phyloP scores from a whole-genome alignment of 768 basidiomycete genomes.

The Phlegmacium glaucopus region DNA sequence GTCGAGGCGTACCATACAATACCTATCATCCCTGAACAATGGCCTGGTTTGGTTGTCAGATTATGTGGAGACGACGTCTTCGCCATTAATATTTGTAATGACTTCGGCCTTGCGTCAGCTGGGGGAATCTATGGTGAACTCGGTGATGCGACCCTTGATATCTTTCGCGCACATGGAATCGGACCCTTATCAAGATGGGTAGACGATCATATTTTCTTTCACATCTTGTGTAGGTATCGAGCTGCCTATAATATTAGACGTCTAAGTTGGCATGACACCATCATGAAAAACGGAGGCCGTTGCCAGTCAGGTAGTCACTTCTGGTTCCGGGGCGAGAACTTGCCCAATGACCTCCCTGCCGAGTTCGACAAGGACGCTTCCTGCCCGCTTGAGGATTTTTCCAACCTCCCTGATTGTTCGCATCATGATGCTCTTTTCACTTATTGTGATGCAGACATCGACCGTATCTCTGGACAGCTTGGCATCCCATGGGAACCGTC shows the following conservation, averaged over 20 bases:
- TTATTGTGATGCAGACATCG: slow-evolving; percentile 24
- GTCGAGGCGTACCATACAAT: too few relatives aligned
- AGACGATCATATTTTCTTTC: slow-evolving; percentile 30
- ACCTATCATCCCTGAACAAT: too few relatives aligned
- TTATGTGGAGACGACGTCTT: too few relatives aligned
- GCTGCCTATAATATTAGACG: slow-evolving; percentile 21
- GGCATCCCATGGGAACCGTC: slow-evolving; percentile 20
- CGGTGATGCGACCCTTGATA: too few relatives aligned
- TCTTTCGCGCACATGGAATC: slow-evolving; percentile 21
- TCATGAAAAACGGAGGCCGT: not conserved
- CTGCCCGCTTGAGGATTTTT: slow-evolving; percentile 8
- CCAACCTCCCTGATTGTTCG: too few relatives aligned
- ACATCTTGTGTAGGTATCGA: slow-evolving; percentile 16
- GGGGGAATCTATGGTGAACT: too few relatives aligned
- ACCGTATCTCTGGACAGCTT: slow-evolving; percentile 18
- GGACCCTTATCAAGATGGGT: slow-evolving; percentile 30
- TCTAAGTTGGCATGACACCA: not conserved
- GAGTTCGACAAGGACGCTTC: slow-evolving; percentile 15
- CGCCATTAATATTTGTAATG: too few relatives aligned
- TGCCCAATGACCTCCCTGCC: too few relatives aligned
- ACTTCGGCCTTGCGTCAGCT: too few relatives aligned
- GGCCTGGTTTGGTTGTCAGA: too few relatives aligned
- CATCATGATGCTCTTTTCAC: too few relatives aligned
- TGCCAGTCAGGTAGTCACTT: slow-evolving; percentile 5
- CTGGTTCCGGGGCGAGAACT: too few relatives aligned